phyloP scores from a whole-genome alignment of 192 early-diverging fungal genomes.

The Coemansia sp. region DNA sequence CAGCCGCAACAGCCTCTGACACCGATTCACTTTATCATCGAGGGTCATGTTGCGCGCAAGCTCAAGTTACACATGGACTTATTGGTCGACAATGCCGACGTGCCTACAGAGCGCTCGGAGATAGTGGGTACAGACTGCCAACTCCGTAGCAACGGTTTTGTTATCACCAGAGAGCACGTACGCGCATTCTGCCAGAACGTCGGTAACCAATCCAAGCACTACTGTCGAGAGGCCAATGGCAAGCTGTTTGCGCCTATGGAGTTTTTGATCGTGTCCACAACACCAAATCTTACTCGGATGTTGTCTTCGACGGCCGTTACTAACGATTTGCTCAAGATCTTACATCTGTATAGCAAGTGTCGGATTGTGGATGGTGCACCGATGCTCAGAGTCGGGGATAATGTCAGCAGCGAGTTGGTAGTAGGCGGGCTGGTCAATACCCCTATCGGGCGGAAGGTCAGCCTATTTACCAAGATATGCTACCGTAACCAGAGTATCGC shows the following conservation, averaged over 20 bases:
- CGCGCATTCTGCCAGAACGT: constrained; percentile 73
- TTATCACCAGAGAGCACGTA: constrained; percentile 73
- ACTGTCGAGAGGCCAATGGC: constrained; percentile 51
- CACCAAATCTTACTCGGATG: constrained; percentile 75
- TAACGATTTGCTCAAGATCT: constrained; percentile 75
- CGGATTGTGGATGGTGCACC: constrained; percentile 61
- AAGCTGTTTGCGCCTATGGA: constrained; percentile 77
- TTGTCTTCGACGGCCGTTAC: constrained; percentile 84
- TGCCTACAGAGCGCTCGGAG: not conserved
- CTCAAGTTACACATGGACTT: constrained; percentile 1
- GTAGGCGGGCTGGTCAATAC: constrained; percentile 79
- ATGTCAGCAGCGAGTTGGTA: constrained; percentile 57
- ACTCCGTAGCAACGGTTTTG: not conserved
- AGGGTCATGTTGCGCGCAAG: not conserved
- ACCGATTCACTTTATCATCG: constrained; percentile 18
- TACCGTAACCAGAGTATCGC: constrained; percentile 63
- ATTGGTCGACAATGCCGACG: constrained; percentile 14
- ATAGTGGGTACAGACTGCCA: not conserved
- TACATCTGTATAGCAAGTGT: constrained; percentile 87
- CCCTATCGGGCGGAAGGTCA: constrained; percentile 78
- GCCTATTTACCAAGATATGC: constrained; percentile 67
- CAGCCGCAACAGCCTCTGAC: not conserved
- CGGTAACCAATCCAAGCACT: constrained; percentile 64
- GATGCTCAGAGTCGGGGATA: no score
- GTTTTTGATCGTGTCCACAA: constrained; percentile 79